phyloP scores from a whole-genome alignment of 2,329 filamentous ascomycete genomes.

The Ascocoryne sarcoides region DNA sequence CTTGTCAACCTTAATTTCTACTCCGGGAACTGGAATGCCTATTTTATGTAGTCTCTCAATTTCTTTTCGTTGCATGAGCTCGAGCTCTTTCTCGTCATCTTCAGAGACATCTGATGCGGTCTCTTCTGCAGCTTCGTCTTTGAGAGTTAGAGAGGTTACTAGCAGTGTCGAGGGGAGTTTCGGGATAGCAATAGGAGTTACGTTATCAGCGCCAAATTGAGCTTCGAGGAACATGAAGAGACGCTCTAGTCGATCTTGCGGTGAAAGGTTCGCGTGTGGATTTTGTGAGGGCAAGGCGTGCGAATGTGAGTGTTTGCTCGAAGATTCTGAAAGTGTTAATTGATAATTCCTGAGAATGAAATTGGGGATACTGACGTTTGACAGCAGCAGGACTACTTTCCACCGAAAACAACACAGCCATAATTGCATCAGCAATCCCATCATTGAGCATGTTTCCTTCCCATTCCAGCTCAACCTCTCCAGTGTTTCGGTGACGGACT shows the following conservation, averaged over 20 bases:
- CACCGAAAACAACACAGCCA: slow-evolving; percentile 84
- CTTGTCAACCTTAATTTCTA: slow-evolving; percentile 82
- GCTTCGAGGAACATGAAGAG: slow-evolving; percentile 95
- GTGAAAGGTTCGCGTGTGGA: slow-evolving; percentile 61
- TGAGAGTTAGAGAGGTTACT: not conserved
- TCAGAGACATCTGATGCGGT: slow-evolving; percentile 23
- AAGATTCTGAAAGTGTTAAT: slow-evolving; percentile 41
- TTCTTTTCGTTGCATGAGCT: slow-evolving; percentile 45
- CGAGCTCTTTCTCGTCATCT: slow-evolving; percentile 30
- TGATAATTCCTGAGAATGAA: slow-evolving; percentile 3
- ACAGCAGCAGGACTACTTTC: slow-evolving; percentile 93
- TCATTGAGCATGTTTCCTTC: slow-evolving; percentile 98
- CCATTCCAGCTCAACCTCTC: slow-evolving; percentile 89
- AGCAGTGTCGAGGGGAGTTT: slow-evolving; percentile 36
- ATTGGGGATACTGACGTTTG: slow-evolving; percentile 53
- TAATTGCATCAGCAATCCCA: slow-evolving; percentile 92
- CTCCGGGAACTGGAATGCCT: slow-evolving; percentile 83
- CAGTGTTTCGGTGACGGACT: slow-evolving; percentile 66
- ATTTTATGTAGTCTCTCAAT: slow-evolving; percentile 70
- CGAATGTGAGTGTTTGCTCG: slow-evolving; percentile 44
- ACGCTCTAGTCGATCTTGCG: slow-evolving; percentile 71
- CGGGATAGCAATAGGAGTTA: slow-evolving; percentile 64
- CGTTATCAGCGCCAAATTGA: slow-evolving; percentile 80
- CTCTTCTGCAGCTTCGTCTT: slow-evolving; percentile 14
- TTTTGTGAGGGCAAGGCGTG: slow-evolving; percentile 50